Evolutionary conservation across 2,329 filamentous ascomycete species (phyloP), one percentile per base, ranked within the genome.

Genomic region (Epichloe uncinata): DNA sequence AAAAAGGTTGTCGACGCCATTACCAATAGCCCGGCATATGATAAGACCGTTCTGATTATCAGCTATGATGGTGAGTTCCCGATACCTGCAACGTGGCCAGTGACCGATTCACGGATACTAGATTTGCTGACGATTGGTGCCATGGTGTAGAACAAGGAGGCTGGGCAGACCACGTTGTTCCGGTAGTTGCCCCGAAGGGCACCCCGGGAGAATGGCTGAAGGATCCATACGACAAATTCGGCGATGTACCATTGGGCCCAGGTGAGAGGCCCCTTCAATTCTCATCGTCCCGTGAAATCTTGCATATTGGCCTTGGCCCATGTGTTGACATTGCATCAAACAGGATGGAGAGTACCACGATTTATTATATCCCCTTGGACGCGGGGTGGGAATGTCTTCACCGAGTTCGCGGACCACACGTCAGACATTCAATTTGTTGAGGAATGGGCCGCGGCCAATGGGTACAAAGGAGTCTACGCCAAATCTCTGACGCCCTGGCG

Each of bases 361-460:
- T 72, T 72, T 54, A 74, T 77, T 57, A 65, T 77, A 47, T 77
- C 74, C 1, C 74, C 74, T 0, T 77, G 72, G 68, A 77, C 73
- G 1, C 70, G 73, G 7, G 73, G 74, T 26, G 70, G 69, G 13
- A 66, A 74, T 26, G 72, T 77, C 3, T 77, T 76, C 54, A 74
- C 72, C 6, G 74, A 77, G 59, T 69, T 70, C 26, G 68, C 69
- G 5, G 74, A 77, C 53, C 74, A 77, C 58, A 74, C 68, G 48
- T 76, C 73, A 0, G 73, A 77, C 50, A 74, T 76, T 34, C 60
- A 74, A 51, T 77, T 77, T 54, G 54, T 78, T 4, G 74, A 77
- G 58, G 57, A 70, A 52, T 74, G 71, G 71, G 53, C 55, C 4
- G 45, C 52, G 5, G 61, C 58, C 7, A 59, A 59, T 16, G 62